Evolutionary conservation across 352 stramenopile species (phyloP).

Genomic region (Phytopythium aichiense): DNA sequence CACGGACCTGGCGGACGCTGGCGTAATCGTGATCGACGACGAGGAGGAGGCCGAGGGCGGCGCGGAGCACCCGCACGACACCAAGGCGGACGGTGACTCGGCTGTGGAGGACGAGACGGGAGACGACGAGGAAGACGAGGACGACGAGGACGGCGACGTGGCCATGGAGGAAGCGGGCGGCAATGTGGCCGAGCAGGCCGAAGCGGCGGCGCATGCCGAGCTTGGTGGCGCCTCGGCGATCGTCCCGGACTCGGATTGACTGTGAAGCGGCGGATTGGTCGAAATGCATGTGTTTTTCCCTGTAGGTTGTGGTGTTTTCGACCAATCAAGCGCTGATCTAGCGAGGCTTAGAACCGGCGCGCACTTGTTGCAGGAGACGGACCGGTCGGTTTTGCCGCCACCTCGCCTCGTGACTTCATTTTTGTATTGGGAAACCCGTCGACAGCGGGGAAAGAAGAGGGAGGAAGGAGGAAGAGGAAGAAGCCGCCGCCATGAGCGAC

Average conservation of each 20-base stretch:
- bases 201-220: neutral
- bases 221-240: neutral
- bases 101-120: constrained; percentile 20
- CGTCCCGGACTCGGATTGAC: neutral
- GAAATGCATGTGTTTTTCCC: constrained; percentile 1
- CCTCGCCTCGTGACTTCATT: neutral
- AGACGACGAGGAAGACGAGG: constrained; percentile 31
- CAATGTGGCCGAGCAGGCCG: no score
- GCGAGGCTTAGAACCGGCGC: neutral
- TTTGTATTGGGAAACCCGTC: neutral
- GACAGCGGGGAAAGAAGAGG: neutral
- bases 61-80: constrained; percentile 7
- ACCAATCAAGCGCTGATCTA: no score
- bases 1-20: constrained; percentile 37
- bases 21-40: constrained; percentile 60
- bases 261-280: neutral
- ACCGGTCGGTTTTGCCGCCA: neutral
- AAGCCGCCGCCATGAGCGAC: constrained; percentile 54
- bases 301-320: neutral
- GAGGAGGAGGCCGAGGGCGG: constrained; percentile 34
- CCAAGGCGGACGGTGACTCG: constrained; percentile 15
- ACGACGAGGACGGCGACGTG: constrained; percentile 22
- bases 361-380: neutral
- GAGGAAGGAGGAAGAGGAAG: neutral
- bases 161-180: constrained; percentile 17